These are phyloP conservation scores for Cytospora schulzeri DNA, from an alignment of 2,329 filamentous ascomycete species.

Conservation along the genomic window DNA sequence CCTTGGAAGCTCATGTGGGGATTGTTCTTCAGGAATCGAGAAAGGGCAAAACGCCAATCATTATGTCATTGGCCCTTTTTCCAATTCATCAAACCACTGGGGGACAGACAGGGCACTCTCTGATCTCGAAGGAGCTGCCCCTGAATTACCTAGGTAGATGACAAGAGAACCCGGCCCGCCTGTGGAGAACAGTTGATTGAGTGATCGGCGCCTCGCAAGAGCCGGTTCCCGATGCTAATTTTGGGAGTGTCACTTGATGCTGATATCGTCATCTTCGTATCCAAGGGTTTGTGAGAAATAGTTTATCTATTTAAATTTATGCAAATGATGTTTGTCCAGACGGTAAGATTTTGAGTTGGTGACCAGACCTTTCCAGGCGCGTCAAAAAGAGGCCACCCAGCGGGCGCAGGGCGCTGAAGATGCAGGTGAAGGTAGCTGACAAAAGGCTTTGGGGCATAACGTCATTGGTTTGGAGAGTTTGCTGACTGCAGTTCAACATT, in stretches of 20 bases:
- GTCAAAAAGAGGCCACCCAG: neutral
- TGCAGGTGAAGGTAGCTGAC: neutral
- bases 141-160: neutral
- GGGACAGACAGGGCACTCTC: too few relatives aligned
- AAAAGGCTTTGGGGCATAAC: neutral
- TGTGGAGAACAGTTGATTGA: neutral
- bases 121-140: neutral
- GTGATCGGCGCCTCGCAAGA: neutral
- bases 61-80: neutral
- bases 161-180: neutral
- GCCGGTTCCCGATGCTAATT: neutral
- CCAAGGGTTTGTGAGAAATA: neutral
- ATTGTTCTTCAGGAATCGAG: neutral
- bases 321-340: neutral
- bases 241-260: neutral
- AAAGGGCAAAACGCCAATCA: neutral
- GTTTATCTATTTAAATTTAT: neutral
- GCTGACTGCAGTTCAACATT: neutral
- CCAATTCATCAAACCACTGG: neutral
- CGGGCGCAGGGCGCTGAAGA: neutral
- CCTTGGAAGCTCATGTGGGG: neutral
- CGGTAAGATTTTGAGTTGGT: neutral
- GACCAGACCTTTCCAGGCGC: neutral
- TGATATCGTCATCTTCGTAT: neutral
- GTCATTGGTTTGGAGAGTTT: neutral